Evolutionary conservation across 2,329 filamentous ascomycete genomes (phyloP).

Genomic region (Akanthomyces uredinophilus): DNA sequence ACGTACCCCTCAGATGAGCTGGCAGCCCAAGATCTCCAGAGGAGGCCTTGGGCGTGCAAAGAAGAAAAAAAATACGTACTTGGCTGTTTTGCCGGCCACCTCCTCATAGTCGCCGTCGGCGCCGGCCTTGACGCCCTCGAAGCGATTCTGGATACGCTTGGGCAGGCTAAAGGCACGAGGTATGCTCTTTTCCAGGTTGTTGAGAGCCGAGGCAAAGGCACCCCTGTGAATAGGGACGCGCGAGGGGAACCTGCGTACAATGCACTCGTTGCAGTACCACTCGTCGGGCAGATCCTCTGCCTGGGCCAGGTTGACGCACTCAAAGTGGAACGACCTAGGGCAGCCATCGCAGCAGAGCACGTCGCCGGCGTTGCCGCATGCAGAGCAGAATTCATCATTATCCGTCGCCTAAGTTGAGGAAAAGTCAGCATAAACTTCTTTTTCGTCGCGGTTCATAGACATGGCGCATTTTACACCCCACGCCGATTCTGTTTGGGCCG

Average conservation of each 20-base stretch:
- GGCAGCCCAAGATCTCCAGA: neutral
- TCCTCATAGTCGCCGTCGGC: slow-evolving; percentile 79
- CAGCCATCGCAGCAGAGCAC: slow-evolving; percentile 94
- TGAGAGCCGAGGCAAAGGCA: slow-evolving; percentile 59
- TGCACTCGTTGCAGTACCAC: slow-evolving; percentile 80
- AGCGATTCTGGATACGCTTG: slow-evolving; percentile 64
- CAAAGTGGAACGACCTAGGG: slow-evolving; percentile 82
- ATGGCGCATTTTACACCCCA: neutral
- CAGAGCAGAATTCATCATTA: slow-evolving; percentile 85
- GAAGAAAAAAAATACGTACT: slow-evolving; percentile 41
- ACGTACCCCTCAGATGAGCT: neutral
- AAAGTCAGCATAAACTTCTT: slow-evolving; percentile 30
- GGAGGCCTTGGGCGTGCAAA: neutral
- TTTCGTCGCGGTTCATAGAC: neutral
- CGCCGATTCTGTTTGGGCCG: neutral
- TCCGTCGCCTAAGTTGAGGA: slow-evolving; percentile 41
- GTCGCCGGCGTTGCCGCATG: slow-evolving; percentile 77
- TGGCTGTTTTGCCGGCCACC: slow-evolving; percentile 53
- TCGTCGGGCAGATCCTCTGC: slow-evolving; percentile 63
- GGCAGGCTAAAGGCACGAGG: slow-evolving; percentile 71
- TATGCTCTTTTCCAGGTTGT: slow-evolving; percentile 61
- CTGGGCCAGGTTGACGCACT: slow-evolving; percentile 78
- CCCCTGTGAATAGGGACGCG: slow-evolving; percentile 44
- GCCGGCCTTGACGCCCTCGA: slow-evolving; percentile 73
- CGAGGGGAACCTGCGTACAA: slow-evolving; percentile 44